A percentile compares a stretch with the other conserved stretches of the same genome.
Evolutionary conservation across 2,329 filamentous ascomycete species (phyloP).

Genomic region (Ophiostoma populinum): DNA sequence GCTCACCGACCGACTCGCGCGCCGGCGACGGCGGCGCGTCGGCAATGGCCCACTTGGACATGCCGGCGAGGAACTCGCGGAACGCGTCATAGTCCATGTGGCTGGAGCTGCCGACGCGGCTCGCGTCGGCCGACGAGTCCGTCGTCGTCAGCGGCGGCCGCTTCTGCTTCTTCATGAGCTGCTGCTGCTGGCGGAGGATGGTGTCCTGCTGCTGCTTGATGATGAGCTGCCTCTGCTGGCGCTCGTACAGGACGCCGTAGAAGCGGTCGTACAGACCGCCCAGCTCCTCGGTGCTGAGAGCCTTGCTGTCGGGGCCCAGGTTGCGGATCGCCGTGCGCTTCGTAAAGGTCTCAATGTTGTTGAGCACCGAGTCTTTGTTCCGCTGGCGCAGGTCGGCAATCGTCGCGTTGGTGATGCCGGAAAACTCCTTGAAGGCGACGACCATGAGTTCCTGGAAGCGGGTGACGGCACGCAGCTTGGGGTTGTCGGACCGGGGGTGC

Average conservation of each 20-base stretch:
- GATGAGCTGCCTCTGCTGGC: conserved; percentile 65
- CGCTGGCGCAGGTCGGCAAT: conserved; percentile 78
- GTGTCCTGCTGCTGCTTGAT: conserved; percentile 61
- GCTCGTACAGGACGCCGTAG: conserved; percentile 79
- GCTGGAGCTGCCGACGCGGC: conserved; percentile 75
- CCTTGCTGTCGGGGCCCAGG: conserved; percentile 87
- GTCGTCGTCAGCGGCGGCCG: conserved; percentile 16
- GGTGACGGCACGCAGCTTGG: conserved; percentile 84
- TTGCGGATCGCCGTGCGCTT: conserved; percentile 95
- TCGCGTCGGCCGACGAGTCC: conserved; percentile 50
- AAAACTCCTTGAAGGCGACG: conserved; percentile 96
- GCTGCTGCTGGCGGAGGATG: conserved; percentile 50
- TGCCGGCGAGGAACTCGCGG: conserved; percentile 76
- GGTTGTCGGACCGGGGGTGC: conserved; percentile 87
- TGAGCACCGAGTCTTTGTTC: conserved; percentile 86
- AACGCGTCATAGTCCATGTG: conserved; percentile 97
- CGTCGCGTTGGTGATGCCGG: conserved; percentile 81
- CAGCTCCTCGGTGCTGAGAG: conserved; percentile 69
- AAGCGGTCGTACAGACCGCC: conserved; percentile 87
- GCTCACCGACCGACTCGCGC: conserved; percentile 28
- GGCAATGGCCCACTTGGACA: conserved; percentile 83
- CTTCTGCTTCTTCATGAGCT: conserved; percentile 39
- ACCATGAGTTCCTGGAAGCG: conserved; percentile 98
- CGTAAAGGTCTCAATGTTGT: conserved; percentile 92
- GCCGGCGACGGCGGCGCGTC: conserved; percentile 54